These are phyloP conservation scores for Sugiyamaella castrensis DNA, from an alignment of 1,139 yeast species.

Conservation along the genomic window DNA sequence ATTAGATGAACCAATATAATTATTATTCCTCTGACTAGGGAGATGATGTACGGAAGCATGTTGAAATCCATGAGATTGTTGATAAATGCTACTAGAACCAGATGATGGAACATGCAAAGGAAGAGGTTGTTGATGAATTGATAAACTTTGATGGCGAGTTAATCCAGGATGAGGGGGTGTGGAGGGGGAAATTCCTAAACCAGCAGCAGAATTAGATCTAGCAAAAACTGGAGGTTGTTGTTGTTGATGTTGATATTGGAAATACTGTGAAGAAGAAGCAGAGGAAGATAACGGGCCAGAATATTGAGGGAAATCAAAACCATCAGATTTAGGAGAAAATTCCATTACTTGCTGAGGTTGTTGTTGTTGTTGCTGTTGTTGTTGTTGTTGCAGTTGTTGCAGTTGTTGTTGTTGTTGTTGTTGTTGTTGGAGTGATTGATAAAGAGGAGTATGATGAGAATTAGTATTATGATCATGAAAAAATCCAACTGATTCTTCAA, in stretches of 20 bases:
- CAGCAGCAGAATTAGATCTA: slow-evolving; percentile 19
- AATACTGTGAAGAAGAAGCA: neutral
- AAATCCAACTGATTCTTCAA: slow-evolving; percentile 12
- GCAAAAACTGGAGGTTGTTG: slow-evolving; percentile 15
- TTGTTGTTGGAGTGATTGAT: slow-evolving; percentile 8
- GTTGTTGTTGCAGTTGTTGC: slow-evolving; percentile 9
- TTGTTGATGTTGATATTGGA: slow-evolving; percentile 4
- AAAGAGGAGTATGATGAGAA: neutral
- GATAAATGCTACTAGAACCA: slow-evolving; percentile 7
- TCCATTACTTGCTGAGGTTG: slow-evolving; percentile 9
- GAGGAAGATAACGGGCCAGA: neutral
- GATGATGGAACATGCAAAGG: slow-evolving; percentile 10
- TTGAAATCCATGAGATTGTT: slow-evolving; percentile 14
- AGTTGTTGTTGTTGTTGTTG: slow-evolving; percentile 12
- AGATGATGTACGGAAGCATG: slow-evolving; percentile 10
- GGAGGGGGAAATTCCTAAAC: slow-evolving; percentile 21
- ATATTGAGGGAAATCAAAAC: slow-evolving; percentile 6
- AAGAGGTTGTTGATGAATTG: slow-evolving; percentile 10
- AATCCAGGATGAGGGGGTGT: slow-evolving; percentile 19
- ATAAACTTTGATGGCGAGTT: slow-evolving; percentile 13
- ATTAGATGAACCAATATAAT: slow-evolving; percentile 2
- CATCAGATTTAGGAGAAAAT: slow-evolving; percentile 11
- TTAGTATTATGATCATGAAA: slow-evolving; percentile 3
- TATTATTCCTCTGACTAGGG: slow-evolving; percentile 1
- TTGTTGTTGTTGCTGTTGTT: slow-evolving; percentile 3